Evolutionary conservation across 2,329 filamentous ascomycete genomes (phyloP), one percentile per base, ranked within the genome.

Genomic region (Periconia digitata): DNA sequence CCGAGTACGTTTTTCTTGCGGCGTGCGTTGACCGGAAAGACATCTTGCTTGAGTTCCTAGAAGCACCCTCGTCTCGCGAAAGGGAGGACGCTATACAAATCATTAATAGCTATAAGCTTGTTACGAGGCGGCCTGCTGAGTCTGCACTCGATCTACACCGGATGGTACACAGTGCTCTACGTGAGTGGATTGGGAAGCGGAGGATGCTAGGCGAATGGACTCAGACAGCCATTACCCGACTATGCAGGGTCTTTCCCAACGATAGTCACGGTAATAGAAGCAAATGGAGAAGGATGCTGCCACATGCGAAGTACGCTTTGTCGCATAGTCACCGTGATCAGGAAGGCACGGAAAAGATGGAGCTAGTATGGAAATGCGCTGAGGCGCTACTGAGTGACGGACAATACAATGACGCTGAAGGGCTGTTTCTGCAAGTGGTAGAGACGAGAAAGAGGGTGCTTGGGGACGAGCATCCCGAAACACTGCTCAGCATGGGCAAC

Each of bases 1-100:
- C 69, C 24, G 45, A 68, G 0, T 47, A 74, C 34, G 58, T 79
- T 0, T 66, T 60, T 0, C 73, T 75, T 43, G 66, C 74, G n/a
- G 71, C 70, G 1, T 72, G 59, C 17, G 70, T 79, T 24, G 49
- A 59, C n/a, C 48, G 18, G 42, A 61, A 58, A 41, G 54, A 57
- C 35, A 55, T 61, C 15, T 45, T 40, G 39, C 44, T 54, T 15
- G 43, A 53, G 18, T 44, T 63, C 50, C 44, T 62, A 27, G 43
- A 49, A 35, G 34, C 51, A 50, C 24, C 47, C 16, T 51, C 50
- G 15, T 40, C 44, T 12, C 42, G 22, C 15, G 40, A 49, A 38
- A 49, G 45, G 21, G 50, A 52, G 39, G 40, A 49, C 37, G 52
- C 54, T 15, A 51, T 63, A 32, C 46, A 29, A 41, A 42, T 44